Percentiles rank a stretch among this genome's conserved stretches.
Evolutionary conservation across 225 moss, liverwort and hornwort genomes (phyloP).

Genomic region (Anthoceros angustus): DNA sequence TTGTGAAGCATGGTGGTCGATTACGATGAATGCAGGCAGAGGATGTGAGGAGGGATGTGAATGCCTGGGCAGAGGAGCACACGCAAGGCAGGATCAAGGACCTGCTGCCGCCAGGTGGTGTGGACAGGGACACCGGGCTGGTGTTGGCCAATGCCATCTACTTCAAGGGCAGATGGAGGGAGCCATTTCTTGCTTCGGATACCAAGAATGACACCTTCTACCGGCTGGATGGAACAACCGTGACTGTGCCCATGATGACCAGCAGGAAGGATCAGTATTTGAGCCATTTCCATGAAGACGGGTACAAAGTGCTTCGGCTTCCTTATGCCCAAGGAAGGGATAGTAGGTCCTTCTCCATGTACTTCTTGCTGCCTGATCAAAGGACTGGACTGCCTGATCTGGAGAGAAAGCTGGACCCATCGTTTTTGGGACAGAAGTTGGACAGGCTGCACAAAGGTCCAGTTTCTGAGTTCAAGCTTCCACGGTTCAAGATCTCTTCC

Average conservation of each 20-base stretch:
- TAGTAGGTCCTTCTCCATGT: conserved; percentile 34
- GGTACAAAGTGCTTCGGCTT: conserved; percentile 26
- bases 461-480: conserved; percentile 19
- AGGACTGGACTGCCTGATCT: conserved; percentile 25
- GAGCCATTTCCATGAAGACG: conserved; percentile 13
- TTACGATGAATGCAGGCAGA: conserved; percentile 23
- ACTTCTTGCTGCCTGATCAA: conserved; percentile 35
- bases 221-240: conserved; percentile 30
- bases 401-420: conserved; percentile 29
- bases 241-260: conserved; percentile 35
- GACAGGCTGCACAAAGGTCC: conserved; percentile 14
- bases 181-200: conserved; percentile 47
- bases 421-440: conserved; percentile 22
- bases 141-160: conserved; percentile 74
- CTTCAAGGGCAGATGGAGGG: conserved; percentile 85
- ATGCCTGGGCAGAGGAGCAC: conserved; percentile 57
- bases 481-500: conserved; percentile 37
- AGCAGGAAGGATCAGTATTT: conserved; percentile 16
- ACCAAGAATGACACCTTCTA: conserved; percentile 60
- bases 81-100: conserved; percentile 57
- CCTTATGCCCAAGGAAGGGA: conserved; percentile 28
- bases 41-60: conserved; percentile 51
- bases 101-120: conserved; percentile 46
- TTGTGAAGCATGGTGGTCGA: not conserved
- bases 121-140: conserved; percentile 41